Evolutionary conservation across 2,329 filamentous ascomycete species (phyloP).

Genomic region (Microdochium nivale): DNA sequence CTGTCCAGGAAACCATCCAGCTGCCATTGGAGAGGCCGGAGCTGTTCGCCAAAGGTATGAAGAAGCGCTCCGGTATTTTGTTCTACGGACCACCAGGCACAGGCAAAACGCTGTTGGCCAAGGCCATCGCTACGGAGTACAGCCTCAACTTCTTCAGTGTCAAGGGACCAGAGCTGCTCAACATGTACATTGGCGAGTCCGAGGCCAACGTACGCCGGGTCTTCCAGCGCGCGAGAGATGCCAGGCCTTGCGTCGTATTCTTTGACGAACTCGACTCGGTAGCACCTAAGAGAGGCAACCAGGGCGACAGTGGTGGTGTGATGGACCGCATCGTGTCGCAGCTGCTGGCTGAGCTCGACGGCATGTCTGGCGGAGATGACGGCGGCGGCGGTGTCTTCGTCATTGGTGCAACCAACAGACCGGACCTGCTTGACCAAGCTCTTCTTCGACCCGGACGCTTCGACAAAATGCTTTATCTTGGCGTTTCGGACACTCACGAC

Average conservation of each 20-base stretch:
- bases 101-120: constrained; percentile 85
- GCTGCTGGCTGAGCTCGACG: constrained; percentile 87
- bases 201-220: constrained; percentile 87
- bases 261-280: constrained; percentile 92
- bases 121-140: constrained; percentile 89
- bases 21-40: constrained; percentile 85
- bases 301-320: constrained; percentile 92
- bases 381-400: constrained; percentile 82
- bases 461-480: constrained; percentile 97
- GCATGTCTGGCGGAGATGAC: constrained; percentile 91
- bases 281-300: constrained; percentile 91
- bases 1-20: constrained; percentile 95
- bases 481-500: constrained; percentile 91
- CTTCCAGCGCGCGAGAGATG: constrained; percentile 80
- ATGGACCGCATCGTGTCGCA: constrained; percentile 98
- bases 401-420: constrained; percentile 91
- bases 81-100: constrained; percentile 90
- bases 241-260: constrained; percentile 82
- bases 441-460: constrained; percentile 84
- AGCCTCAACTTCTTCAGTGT: constrained; percentile 92
- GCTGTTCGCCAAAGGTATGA: constrained; percentile 94
- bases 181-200: constrained; percentile 95
- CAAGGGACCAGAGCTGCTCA: constrained; percentile 83
- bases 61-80: constrained; percentile 88
- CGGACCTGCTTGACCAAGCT: constrained; percentile 86